Evolutionary conservation across 2,329 filamentous ascomycete species (phyloP).

Genomic region (Erysiphe pulchra): DNA sequence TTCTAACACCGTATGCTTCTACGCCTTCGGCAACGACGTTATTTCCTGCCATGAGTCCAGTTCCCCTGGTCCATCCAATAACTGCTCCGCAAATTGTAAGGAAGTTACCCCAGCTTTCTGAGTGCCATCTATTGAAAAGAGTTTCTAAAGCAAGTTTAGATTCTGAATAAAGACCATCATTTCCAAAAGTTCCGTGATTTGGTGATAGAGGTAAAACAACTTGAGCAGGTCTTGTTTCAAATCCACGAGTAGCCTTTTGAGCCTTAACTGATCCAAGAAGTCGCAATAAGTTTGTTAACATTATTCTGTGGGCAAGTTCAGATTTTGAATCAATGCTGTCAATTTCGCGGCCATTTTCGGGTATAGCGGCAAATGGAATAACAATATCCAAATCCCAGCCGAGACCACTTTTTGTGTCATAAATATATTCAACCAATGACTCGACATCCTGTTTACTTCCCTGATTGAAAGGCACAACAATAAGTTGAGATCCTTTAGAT

Average conservation of each 20-base stretch:
- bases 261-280: constrained; percentile 75
- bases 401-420: constrained; percentile 82
- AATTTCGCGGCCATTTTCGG: constrained; percentile 92
- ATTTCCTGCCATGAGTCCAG: constrained; percentile 92
- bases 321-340: constrained; percentile 93
- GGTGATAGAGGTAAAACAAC: constrained; percentile 89
- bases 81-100: constrained; percentile 95
- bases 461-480: constrained; percentile 97
- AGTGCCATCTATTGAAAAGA: constrained; percentile 95
- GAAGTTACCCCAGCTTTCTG: constrained; percentile 91
- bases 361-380: constrained; percentile 88
- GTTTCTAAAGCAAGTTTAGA: constrained; percentile 94
- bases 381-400: constrained; percentile 97
- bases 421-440: constrained; percentile 84
- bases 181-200: constrained; percentile 96
- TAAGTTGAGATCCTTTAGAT: constrained; percentile 79
- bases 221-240: constrained; percentile 87
- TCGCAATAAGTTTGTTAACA: constrained; percentile 90
- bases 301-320: constrained; percentile 92
- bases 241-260: constrained; percentile 67
- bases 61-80: constrained; percentile 97
- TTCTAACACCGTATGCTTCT: constrained; percentile 87
- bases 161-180: constrained; percentile 92
- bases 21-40: constrained; percentile 94
- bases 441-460: constrained; percentile 96